These are phyloP conservation scores for Physcomitrium patens DNA, from an alignment of 225 moss, liverwort and hornwort genomes.

Conservation along the genomic window DNA sequence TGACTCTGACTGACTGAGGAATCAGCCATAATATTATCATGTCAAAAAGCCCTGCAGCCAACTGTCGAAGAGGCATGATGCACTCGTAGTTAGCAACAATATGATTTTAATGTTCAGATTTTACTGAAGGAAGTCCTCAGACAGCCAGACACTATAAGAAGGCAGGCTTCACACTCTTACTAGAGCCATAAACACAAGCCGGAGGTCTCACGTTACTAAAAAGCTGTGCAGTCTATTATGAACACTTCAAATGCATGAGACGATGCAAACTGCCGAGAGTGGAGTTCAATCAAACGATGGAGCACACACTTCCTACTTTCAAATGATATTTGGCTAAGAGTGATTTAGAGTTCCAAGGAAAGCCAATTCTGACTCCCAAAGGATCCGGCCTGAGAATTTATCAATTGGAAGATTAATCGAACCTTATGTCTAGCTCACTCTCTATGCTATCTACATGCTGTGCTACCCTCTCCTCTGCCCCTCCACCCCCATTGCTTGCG, in stretches of 20 bases:
- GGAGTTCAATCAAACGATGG: conserved; percentile 37
- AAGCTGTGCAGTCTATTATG: conserved; percentile 29
- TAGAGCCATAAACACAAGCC: conserved; percentile 23
- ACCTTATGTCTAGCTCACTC: conserved; percentile 45
- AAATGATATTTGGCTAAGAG: conserved; percentile 32
- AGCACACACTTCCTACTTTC: conserved; percentile 37
- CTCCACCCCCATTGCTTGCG: neutral
- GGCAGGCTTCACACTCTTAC: conserved; percentile 22
- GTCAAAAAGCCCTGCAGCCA: neutral
- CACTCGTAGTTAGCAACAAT: neutral
- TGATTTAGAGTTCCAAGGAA: conserved; percentile 40
- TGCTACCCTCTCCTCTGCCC: conserved; percentile 36
- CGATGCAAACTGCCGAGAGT: conserved; percentile 35
- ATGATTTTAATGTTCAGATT: conserved; percentile 11
- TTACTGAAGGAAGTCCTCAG: conserved; percentile 14
- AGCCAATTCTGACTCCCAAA: conserved; percentile 48
- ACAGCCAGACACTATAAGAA: conserved; percentile 18
- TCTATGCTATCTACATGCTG: conserved; percentile 49
- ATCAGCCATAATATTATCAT: neutral
- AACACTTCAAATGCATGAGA: conserved; percentile 38
- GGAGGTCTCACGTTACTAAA: conserved; percentile 19
- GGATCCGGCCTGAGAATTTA: conserved; percentile 49
- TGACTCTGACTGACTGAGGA: no score
- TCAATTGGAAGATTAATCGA: conserved; percentile 36
- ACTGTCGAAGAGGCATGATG: neutral